Evolutionary conservation across 192 early-diverging fungal species (phyloP).

Genomic region (Umbelopsis ramanniana): DNA sequence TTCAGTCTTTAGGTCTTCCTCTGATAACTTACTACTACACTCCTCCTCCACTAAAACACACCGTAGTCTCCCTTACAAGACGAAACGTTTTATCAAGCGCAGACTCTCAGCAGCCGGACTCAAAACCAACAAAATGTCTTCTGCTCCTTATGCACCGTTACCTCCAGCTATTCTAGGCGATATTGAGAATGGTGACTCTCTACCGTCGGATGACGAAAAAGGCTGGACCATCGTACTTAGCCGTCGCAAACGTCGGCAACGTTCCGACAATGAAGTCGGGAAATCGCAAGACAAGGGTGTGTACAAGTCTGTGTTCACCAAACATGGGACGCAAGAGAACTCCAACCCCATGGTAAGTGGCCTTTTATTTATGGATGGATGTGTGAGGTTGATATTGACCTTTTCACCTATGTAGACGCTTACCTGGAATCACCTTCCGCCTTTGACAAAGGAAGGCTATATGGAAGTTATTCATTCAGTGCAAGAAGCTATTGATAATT

Average conservation of each 20-base stretch:
- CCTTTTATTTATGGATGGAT: neutral
- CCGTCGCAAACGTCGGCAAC: constrained; percentile 13
- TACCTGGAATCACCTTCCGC: constrained; percentile 48
- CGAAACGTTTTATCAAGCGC: constrained; percentile 16
- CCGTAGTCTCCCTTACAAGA: constrained; percentile 9
- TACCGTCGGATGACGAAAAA: constrained; percentile 18
- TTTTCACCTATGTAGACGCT: neutral
- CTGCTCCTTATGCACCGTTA: constrained; percentile 23
- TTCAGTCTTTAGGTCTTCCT: neutral
- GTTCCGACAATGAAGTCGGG: neutral
- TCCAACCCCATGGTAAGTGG: neutral
- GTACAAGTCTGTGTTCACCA: neutral
- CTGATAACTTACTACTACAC: constrained; percentile 4
- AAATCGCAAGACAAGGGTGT: neutral
- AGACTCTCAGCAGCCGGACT: constrained; percentile 14
- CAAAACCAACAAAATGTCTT: constrained; percentile 14
- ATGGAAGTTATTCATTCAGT: constrained; percentile 53
- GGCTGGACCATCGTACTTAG: constrained; percentile 38
- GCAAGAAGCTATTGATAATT: constrained; percentile 48
- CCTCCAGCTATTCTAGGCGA: constrained; percentile 35
- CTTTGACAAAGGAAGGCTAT: constrained; percentile 49
- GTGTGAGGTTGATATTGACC: neutral
- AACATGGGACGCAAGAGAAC: neutral
- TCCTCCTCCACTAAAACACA: neutral
- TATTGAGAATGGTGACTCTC: constrained; percentile 30